phyloP scores from a whole-genome alignment of 2,329 filamentous ascomycete species.

The Thielaviopsis euricoi region DNA sequence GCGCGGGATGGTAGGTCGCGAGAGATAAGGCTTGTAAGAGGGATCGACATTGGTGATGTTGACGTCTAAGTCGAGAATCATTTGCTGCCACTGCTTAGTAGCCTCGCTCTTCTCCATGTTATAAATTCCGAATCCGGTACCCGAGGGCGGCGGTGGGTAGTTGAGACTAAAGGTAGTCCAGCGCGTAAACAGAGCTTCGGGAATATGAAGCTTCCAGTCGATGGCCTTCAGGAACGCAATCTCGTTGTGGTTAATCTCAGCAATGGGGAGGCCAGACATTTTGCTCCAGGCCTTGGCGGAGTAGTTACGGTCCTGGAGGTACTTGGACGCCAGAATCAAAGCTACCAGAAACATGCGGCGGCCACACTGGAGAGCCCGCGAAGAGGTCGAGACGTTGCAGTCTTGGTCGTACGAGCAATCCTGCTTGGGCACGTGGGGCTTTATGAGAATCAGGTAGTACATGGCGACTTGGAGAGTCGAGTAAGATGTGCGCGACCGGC shows the following conservation, averaged over 20 bases:
- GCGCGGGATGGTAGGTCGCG: not conserved
- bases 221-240: constrained; percentile 79
- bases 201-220: constrained; percentile 88
- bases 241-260: constrained; percentile 95
- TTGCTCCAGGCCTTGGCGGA: constrained; percentile 97
- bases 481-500: constrained; percentile 89
- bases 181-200: constrained; percentile 71
- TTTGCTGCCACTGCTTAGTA: constrained; percentile 36
- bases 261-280: constrained; percentile 86
- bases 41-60: constrained; percentile 40
- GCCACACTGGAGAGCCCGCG: constrained; percentile 79
- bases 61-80: constrained; percentile 39
- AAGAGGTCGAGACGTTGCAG: constrained; percentile 50
- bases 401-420: constrained; percentile 66
- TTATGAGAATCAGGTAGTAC: constrained; percentile 91
- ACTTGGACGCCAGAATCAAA: constrained; percentile 91
- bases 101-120: constrained; percentile 14
- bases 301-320: constrained; percentile 94
- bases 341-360: constrained; percentile 94
- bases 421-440: constrained; percentile 71
- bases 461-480: constrained; percentile 92
- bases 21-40: not conserved
- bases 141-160: constrained; percentile 56
- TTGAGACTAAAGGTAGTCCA: constrained; percentile 89
- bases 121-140: constrained; percentile 27